These are phyloP conservation scores for Larix kaempferi DNA, from an alignment of 75 land plant genomes.

Conservation along the genomic window DNA sequence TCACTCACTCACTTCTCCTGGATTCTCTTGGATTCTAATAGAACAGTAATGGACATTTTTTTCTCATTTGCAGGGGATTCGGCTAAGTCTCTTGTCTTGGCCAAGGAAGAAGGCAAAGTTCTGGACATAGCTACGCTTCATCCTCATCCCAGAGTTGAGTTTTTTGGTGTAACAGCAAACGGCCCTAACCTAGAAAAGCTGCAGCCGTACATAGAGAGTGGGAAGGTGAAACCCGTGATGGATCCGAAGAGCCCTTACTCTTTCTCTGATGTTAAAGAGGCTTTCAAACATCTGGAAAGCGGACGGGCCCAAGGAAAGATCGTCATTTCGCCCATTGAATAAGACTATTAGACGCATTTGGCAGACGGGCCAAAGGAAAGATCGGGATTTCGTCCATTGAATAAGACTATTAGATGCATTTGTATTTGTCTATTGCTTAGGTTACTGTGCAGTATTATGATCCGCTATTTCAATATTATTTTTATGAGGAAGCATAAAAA, in stretches of 20 bases:
- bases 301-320: slow-evolving; percentile 52
- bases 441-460: too few species aligned
- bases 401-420: too few species aligned
- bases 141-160: slow-evolving; percentile 30
- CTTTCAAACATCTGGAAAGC: slow-evolving; percentile 38
- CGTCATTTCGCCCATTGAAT: slow-evolving; percentile 30
- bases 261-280: slow-evolving; percentile 36
- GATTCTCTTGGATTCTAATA: not conserved
- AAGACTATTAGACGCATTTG: not conserved
- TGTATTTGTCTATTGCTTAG: too few species aligned
- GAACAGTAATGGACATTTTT: too few species aligned
- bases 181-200: slow-evolving; percentile 38
- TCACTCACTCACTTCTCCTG: not conserved
- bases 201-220: slow-evolving; percentile 33
- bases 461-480: too few species aligned
- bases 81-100: slow-evolving; percentile 29
- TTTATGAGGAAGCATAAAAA: too few species aligned
- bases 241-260: slow-evolving; percentile 48
- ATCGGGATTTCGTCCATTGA: slow-evolving; percentile 41
- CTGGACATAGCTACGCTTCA: slow-evolving; percentile 17
- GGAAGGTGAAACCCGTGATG: slow-evolving; percentile 37
- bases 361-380: slow-evolving; percentile 46
- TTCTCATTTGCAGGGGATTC: slow-evolving; percentile 1
- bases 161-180: slow-evolving; percentile 21
- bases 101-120: slow-evolving; percentile 20